These are phyloP conservation scores for Solanum piurae DNA, from an alignment of 257 asterid species.

Conservation along the genomic window DNA sequence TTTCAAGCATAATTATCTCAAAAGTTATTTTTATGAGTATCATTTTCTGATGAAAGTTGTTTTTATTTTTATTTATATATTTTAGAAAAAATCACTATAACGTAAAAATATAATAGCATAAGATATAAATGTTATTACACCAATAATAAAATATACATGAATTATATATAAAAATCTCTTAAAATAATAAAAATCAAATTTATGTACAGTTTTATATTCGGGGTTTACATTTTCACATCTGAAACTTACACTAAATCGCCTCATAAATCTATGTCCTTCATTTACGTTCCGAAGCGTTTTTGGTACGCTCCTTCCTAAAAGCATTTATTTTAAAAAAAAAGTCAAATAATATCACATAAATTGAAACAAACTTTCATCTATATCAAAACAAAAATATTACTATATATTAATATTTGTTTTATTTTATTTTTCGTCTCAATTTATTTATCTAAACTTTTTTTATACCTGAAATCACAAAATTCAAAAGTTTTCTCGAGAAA, in stretches of 20 bases:
- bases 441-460: accelerated
- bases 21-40: accelerated
- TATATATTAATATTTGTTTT: too few species aligned
- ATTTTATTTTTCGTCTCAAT: neutral
- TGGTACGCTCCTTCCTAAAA: accelerated
- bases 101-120: accelerated
- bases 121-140: accelerated
- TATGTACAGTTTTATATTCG: accelerated
- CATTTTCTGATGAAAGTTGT: neutral
- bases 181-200: neutral
- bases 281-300: accelerated
- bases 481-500: too few species aligned
- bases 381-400: too few species aligned
- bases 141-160: too few species aligned
- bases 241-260: accelerated
- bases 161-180: accelerated
- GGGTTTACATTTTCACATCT: too few species aligned
- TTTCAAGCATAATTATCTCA: neutral
- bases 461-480: neutral
- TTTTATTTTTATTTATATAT: too few species aligned
- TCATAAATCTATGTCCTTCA: too few species aligned
- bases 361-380: too few species aligned
- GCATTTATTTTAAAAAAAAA: too few species aligned
- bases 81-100: too few species aligned
- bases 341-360: too few species aligned